Conservation (phyloP, 2,329 filamentous ascomycete species). For the Aspergillus quadrilineatus region DNA sequence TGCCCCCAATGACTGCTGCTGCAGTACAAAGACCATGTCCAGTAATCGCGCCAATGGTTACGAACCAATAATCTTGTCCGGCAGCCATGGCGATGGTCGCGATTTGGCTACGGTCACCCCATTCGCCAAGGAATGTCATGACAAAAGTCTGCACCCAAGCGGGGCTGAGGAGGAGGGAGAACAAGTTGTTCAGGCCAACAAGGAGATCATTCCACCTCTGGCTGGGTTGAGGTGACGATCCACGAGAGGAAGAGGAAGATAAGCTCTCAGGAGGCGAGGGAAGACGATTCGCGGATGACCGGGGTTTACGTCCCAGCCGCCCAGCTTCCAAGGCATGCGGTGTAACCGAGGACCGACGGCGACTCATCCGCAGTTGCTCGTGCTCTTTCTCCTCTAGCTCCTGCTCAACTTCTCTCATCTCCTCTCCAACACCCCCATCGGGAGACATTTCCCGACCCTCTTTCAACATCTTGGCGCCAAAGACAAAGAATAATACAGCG, state of each 20-base stretch:
- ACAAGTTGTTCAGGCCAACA: slow-evolving; percentile 78
- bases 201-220: slow-evolving; percentile 47
- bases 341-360: slow-evolving; percentile 66
- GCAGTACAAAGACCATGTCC: slow-evolving; percentile 90
- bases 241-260: slow-evolving; percentile 70
- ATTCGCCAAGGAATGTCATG: slow-evolving; percentile 98
- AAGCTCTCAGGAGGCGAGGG: slow-evolving; percentile 78
- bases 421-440: slow-evolving; percentile 87
- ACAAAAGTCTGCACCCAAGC: slow-evolving; percentile 99
- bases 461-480: slow-evolving; percentile 77
- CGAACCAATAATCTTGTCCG: slow-evolving; percentile 98
- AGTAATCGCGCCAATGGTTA: slow-evolving; percentile 80
- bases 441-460: slow-evolving; percentile 88
- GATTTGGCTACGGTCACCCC: slow-evolving; percentile 97
- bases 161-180: slow-evolving; percentile 83
- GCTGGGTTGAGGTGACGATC: slow-evolving; percentile 52
- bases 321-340: slow-evolving; percentile 81
- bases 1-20: slow-evolving; percentile 85
- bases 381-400: slow-evolving; percentile 93
- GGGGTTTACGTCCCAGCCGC: slow-evolving; percentile 65
- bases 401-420: slow-evolving; percentile 96
- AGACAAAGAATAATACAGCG: slow-evolving; percentile 80
- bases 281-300: slow-evolving; percentile 68
- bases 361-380: slow-evolving; percentile 63
- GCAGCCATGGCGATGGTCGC: slow-evolving; percentile 99